A percentile compares a stretch with the other conserved stretches of the same genome.
Conservation (phyloP, 345 rosid species). For the Arabidopsis arenosa region DNA sequence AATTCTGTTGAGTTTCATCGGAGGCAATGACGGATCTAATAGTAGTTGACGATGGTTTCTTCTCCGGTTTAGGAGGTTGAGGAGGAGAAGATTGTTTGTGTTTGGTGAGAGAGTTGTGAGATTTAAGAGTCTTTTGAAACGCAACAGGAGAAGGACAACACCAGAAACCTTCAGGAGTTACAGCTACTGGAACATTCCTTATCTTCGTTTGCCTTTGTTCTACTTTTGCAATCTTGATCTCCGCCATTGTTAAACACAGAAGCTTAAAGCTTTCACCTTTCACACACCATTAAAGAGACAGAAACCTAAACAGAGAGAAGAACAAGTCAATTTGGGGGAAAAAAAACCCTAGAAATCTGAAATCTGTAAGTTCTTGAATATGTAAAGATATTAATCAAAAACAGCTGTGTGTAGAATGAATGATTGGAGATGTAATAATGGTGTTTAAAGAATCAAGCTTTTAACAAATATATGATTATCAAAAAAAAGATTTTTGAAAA, state of each 20-base stretch:
- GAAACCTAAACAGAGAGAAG: conserved; percentile 16
- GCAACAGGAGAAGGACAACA: conserved; percentile 96
- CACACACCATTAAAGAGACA: conserved; percentile 41
- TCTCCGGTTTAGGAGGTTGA: conserved; percentile 64
- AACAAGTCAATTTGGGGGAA: conserved; percentile 21
- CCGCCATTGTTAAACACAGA: conserved; percentile 65
- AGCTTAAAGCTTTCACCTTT: conserved; percentile 35
- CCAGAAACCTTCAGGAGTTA: conserved; percentile 99
- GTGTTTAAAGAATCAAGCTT: conserved; percentile 71
- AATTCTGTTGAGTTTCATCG: conserved; percentile 55
- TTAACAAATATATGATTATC: conserved; percentile 36
- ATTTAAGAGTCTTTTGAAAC: conserved; percentile 81
- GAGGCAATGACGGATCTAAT: conserved; percentile 57
- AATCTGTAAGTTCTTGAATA: conserved; percentile 22
- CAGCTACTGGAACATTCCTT: conserved; percentile 91
- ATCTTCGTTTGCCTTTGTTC: conserved; percentile 88
- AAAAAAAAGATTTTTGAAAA: conserved; percentile 42
- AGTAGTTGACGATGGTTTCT: conserved; percentile 58
- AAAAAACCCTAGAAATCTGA: conserved; percentile 36
- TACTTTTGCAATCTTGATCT: conserved; percentile 70
- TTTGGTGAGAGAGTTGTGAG: conserved; percentile 68
- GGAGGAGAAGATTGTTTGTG: conserved; percentile 73
- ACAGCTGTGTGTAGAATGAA: conserved; percentile 52
- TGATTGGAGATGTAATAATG: conserved; percentile 46
- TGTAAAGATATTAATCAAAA: background rate